These are phyloP conservation scores for Plasmodium yoelii DNA, from an alignment of 169 alveolate genomes.

Conservation along the genomic window DNA sequence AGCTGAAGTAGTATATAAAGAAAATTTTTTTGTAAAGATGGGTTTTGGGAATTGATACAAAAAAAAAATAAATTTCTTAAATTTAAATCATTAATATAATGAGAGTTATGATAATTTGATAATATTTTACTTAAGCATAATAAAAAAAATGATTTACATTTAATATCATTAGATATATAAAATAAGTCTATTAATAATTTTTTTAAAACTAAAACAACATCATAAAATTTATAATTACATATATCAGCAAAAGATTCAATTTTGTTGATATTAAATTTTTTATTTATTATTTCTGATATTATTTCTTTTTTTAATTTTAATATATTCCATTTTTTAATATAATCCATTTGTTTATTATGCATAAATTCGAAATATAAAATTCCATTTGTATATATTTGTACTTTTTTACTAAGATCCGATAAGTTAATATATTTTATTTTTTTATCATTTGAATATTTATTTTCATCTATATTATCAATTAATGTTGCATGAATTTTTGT, in stretches of 20 bases:
- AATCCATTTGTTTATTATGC: constrained; percentile 40
- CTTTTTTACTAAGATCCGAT: constrained; percentile 29
- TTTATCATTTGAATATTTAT: not conserved
- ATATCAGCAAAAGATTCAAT: constrained; percentile 36
- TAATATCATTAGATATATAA: constrained; percentile 55
- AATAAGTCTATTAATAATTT: constrained; percentile 46
- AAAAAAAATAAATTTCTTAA: constrained; percentile 55
- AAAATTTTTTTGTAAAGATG: constrained; percentile 57
- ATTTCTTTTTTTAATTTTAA: constrained; percentile 70
- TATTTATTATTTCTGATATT: constrained; percentile 43
- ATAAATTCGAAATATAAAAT: constrained; percentile 61
- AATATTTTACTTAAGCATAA: constrained; percentile 59
- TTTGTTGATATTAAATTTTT: constrained; percentile 23
- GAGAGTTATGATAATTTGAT: constrained; percentile 69
- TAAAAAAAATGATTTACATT: constrained; percentile 62
- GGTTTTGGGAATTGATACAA: constrained; percentile 25
- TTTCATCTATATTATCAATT: not conserved
- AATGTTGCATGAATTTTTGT: constrained; percentile 10
- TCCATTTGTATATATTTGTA: constrained; percentile 31
- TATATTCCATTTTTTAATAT: constrained; percentile 65
- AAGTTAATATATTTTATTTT: constrained; percentile 50
- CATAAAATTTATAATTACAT: constrained; percentile 35
- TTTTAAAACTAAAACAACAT: constrained; percentile 21
- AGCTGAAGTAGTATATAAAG: constrained; percentile 66
- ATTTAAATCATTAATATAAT: constrained; percentile 57